phyloP scores from a whole-genome alignment of 805 yeast genomes.

The Kregervanrija delftensis region DNA sequence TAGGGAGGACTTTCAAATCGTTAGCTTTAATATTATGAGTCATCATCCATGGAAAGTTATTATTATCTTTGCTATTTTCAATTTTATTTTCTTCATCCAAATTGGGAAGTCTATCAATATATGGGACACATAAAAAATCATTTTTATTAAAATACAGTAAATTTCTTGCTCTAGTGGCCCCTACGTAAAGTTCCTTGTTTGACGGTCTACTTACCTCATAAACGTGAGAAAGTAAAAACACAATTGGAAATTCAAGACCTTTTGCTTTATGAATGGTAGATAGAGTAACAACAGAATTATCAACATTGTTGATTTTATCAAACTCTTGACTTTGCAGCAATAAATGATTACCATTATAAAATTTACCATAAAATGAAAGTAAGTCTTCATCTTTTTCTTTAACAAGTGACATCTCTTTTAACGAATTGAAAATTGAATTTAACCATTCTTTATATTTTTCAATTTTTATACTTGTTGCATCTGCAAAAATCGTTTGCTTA shows the following conservation, averaged over 20 bases:
- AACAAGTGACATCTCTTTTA: constrained; percentile 17
- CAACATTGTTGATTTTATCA: too few relatives aligned
- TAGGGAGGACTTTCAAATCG: too few relatives aligned
- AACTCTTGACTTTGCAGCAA: too few relatives aligned
- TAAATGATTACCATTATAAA: too few relatives aligned
- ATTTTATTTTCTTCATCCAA: too few relatives aligned
- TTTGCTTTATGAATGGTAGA: constrained; percentile 72
- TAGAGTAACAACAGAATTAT: constrained; percentile 34
- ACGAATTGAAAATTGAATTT: constrained; percentile 29
- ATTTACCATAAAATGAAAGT: constrained; percentile 28
- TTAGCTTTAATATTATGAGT: too few relatives aligned
- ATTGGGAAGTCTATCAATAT: constrained; percentile 13
- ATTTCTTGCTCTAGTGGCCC: constrained; percentile 54
- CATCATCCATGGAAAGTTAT: too few relatives aligned
- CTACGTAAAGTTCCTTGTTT: constrained; percentile 41
- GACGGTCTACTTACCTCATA: not conserved
- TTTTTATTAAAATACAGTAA: constrained; percentile 33
- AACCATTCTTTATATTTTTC: constrained; percentile 27
- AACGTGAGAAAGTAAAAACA: constrained; percentile 36
- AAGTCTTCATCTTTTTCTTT: constrained; percentile 25
- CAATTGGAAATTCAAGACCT: constrained; percentile 68
- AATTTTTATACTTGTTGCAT: constrained; percentile 6
- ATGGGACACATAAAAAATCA: constrained; percentile 13
- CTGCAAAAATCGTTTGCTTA: not conserved
- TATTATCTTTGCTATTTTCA: too few relatives aligned